phyloP scores from a whole-genome alignment of 768 basidiomycete species.

The Phanerochaete sordida region DNA sequence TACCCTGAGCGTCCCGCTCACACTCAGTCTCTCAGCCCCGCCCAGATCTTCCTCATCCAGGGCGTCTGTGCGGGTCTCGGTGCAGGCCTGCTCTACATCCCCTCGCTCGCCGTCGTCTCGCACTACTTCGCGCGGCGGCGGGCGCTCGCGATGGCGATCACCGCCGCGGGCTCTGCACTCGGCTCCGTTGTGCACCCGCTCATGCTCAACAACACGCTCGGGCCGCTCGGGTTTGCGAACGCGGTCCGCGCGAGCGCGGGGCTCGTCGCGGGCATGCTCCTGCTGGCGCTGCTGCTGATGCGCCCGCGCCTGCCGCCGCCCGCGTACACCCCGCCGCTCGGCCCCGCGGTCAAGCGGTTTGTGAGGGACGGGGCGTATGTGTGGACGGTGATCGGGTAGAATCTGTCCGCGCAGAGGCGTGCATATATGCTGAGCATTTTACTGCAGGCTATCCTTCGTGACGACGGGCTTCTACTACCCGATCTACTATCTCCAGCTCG shows the following conservation, averaged over 20 bases:
- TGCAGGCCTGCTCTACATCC: constrained; percentile 42
- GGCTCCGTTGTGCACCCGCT: constrained; percentile 25
- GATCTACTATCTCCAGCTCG: constrained; percentile 25
- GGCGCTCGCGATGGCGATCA: constrained; percentile 42
- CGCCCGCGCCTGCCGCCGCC: constrained; percentile 18
- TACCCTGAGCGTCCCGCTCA: not conserved
- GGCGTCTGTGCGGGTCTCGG: constrained; percentile 41
- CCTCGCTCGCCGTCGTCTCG: constrained; percentile 37
- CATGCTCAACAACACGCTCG: constrained; percentile 25
- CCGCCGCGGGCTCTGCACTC: constrained; percentile 32
- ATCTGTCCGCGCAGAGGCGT: not conserved
- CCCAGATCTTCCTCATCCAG: constrained; percentile 41
- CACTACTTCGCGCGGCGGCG: constrained; percentile 42
- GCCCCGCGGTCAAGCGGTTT: constrained; percentile 17
- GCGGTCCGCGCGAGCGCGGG: constrained; percentile 26
- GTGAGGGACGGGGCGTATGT: constrained; percentile 23
- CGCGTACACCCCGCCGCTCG: constrained; percentile 8
- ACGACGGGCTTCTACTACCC: constrained; percentile 24
- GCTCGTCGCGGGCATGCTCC: constrained; percentile 19
- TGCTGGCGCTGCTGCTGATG: constrained; percentile 17
- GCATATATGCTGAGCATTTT: not conserved
- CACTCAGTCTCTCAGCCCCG: not conserved
- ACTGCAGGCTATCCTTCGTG: constrained; percentile 13
- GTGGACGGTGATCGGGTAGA: constrained; percentile 19
- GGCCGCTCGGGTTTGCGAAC: constrained; percentile 23